Evolutionary conservation across 306 rosid species (phyloP), one percentile per base, ranked within the genome.

Genomic region (Quercus agrifolia): DNA sequence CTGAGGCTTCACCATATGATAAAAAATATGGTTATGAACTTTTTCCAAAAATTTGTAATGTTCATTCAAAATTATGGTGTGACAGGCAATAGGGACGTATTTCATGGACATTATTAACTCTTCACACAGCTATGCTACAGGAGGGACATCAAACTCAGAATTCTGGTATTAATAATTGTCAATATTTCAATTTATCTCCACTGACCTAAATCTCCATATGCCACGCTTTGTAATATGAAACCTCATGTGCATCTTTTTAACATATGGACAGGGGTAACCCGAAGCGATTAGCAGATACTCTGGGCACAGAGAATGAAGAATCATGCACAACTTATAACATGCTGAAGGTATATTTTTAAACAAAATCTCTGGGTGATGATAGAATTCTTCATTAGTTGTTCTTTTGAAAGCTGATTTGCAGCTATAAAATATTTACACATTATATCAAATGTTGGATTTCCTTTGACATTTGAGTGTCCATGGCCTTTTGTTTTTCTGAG

Each of bases 71-170:
- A 7, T 23, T 73, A 61, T 80, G 75, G 63, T 52, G 20, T 84
- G 33, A 62, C 84, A 96, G 99, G 93, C 89, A 55, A 90, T 96
- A 17, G 90, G 91, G 63, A 83, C 82, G 38, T 96, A 85, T 88
- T 96, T 96, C 82, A 89, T 96, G 99, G 86, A 89, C 75, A 6
- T 84, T 52, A 79, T 96, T 38, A 93, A 96, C 89, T 91, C 99
- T 70, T 91, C 98, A 78, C 98, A 96, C 76, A 88, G 87, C 84
- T 96, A 91, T 82, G 99, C 99, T 81, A 96, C 99, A 6, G 99
- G 99, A 89, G 99, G 99, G 86, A 88, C 99, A 77, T 96, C 99
- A 23, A 87, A 75, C 80, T 0, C 46, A 1, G 99, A 96, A 76
- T 86, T 87, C 88, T 96, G 99, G 99, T 96, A 95, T 76, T 74